phyloP scores from a whole-genome alignment of 2,329 filamentous ascomycete species.

The Penicillium sp. region DNA sequence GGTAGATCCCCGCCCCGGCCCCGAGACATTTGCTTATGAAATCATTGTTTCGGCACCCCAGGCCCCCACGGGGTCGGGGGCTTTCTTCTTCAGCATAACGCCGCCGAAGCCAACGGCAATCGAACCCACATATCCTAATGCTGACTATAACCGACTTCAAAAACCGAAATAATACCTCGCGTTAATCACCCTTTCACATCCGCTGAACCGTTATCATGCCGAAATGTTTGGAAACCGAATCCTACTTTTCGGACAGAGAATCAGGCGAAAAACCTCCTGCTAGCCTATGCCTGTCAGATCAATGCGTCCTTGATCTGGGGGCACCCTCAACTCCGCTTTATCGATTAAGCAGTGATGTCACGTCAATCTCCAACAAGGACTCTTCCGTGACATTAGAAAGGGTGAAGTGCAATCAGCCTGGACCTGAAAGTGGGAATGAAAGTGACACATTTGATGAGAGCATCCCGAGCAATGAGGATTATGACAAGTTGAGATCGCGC shows the following conservation, averaged over 20 bases:
- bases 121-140: too few relatives aligned
- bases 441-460: not conserved
- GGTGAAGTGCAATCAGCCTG: not conserved
- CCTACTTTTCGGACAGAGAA: not conserved
- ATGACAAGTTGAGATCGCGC: not conserved
- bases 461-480: too few relatives aligned
- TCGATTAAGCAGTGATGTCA: conserved; percentile 1
- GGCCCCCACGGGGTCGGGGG: too few relatives aligned
- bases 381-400: conserved; percentile 1
- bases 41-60: too few relatives aligned
- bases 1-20: too few relatives aligned
- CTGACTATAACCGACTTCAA: too few relatives aligned
- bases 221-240: not conserved
- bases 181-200: too few relatives aligned
- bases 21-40: too few relatives aligned
- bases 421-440: not conserved
- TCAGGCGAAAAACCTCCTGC: not conserved
- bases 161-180: too few relatives aligned
- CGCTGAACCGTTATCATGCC: too few relatives aligned
- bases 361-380: not conserved
- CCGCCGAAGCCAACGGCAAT: too few relatives aligned
- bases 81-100: too few relatives aligned
- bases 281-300: not conserved
- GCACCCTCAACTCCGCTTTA: not conserved
- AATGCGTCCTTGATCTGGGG: not conserved